These are phyloP conservation scores for Iberis pinnata DNA, from an alignment of 345 rosid genomes.

Conservation along the genomic window DNA sequence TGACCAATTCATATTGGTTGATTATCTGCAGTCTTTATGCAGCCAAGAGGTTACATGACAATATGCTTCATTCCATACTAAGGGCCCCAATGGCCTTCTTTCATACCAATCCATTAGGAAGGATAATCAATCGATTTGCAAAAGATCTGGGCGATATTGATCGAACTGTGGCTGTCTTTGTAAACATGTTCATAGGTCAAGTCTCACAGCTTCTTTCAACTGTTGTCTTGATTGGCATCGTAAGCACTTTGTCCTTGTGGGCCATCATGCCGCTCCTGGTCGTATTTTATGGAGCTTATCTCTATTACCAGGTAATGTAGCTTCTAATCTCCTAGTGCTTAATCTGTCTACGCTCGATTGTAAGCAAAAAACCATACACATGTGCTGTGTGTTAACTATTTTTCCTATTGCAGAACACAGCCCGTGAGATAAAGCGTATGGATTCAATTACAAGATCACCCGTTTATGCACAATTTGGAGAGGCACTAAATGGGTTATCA, in stretches of 20 bases:
- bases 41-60: constrained; percentile 79
- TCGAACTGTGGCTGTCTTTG: constrained; percentile 65
- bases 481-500: constrained; percentile 87
- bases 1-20: constrained; percentile 88
- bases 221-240: constrained; percentile 85
- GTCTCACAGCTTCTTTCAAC: constrained; percentile 93
- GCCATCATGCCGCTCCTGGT: constrained; percentile 95
- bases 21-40: constrained; percentile 85
- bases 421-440: constrained; percentile 97
- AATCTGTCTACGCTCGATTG: not conserved
- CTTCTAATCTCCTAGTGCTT: constrained; percentile 8
- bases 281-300: constrained; percentile 80
- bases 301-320: constrained; percentile 59
- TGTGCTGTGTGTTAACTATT: constrained; percentile 6
- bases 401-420: constrained; percentile 52
- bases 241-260: constrained; percentile 98
- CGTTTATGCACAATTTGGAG: constrained; percentile 97
- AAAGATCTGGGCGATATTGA: constrained; percentile 98
- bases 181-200: constrained; percentile 78
- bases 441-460: constrained; percentile 94
- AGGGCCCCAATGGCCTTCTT: constrained; percentile 98
- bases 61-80: constrained; percentile 80
- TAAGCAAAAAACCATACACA: not conserved
- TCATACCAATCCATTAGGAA: constrained; percentile 94
- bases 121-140: constrained; percentile 91